phyloP scores from a whole-genome alignment of 1,284 basidiomycete species.

The Microbotryum violaceum region DNA sequence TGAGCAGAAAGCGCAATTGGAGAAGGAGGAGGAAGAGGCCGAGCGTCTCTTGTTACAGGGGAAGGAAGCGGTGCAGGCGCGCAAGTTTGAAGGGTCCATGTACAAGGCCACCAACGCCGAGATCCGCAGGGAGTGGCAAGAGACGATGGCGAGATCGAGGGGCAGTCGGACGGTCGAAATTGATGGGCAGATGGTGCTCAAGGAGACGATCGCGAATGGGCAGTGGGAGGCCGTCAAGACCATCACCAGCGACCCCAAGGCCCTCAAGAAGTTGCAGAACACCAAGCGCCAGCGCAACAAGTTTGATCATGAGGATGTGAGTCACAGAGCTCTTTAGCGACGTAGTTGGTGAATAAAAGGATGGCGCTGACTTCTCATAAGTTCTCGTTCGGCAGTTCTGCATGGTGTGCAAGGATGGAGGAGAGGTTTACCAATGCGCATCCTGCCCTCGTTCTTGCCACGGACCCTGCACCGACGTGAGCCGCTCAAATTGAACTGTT shows the following conservation, averaged over 20 bases:
- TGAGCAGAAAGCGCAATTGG: slow-evolving; percentile 35
- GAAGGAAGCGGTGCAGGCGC: slow-evolving; percentile 52
- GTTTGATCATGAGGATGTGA: slow-evolving; percentile 24
- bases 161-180: slow-evolving; percentile 45
- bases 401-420: slow-evolving; percentile 54
- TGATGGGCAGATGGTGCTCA: slow-evolving; percentile 43
- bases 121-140: slow-evolving; percentile 42
- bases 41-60: slow-evolving; percentile 51
- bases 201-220: slow-evolving; percentile 19
- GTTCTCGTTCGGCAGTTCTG: slow-evolving; percentile 52
- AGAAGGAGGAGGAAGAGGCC: slow-evolving; percentile 48
- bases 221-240: slow-evolving; percentile 33
- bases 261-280: slow-evolving; percentile 16
- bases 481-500: not conserved
- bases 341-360: not conserved
- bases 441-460: slow-evolving; percentile 20
- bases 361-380: slow-evolving; percentile 24
- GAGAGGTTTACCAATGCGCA: slow-evolving; percentile 48
- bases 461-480: slow-evolving; percentile 8
- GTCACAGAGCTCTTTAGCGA: not conserved
- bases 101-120: slow-evolving; percentile 44
- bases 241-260: slow-evolving; percentile 26
- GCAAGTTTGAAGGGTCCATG: slow-evolving; percentile 54
- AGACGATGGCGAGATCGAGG: slow-evolving; percentile 38
- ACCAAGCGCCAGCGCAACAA: slow-evolving; percentile 38